phyloP scores from a whole-genome alignment of 2,329 filamentous ascomycete genomes.

The Fusarium mexicanum region DNA sequence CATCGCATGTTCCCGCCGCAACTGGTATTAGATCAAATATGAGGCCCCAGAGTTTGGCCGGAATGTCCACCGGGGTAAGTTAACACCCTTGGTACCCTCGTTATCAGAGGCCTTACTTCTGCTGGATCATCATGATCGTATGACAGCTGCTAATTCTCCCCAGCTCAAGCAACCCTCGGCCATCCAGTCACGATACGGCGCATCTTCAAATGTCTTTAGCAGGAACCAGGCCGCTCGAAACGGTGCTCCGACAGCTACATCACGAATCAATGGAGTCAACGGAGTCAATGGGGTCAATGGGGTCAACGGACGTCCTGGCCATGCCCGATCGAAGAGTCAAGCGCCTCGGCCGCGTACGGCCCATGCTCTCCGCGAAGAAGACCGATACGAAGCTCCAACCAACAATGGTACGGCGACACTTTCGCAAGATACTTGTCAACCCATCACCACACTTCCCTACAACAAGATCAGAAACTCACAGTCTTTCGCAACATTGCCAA shows the following conservation, averaged over 20 bases:
- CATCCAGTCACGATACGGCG: slow-evolving; percentile 51
- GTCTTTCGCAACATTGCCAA: slow-evolving; percentile 42
- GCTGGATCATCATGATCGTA: background rate
- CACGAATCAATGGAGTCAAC: slow-evolving; percentile 55
- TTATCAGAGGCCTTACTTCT: background rate
- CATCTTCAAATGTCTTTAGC: slow-evolving; percentile 59
- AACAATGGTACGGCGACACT: slow-evolving; percentile 50
- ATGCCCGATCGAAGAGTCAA: slow-evolving; percentile 55
- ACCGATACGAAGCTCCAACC: slow-evolving; percentile 49
- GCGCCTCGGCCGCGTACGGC: slow-evolving; percentile 51
- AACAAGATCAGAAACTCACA: slow-evolving; percentile 42
- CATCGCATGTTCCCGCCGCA: slow-evolving; percentile 51
- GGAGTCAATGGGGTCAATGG: slow-evolving; percentile 24
- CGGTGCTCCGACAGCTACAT: slow-evolving; percentile 58
- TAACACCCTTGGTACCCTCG: background rate
- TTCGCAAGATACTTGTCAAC: slow-evolving; percentile 14
- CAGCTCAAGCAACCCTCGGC: slow-evolving; percentile 50
- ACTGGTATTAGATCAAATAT: slow-evolving; percentile 54
- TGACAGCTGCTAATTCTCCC: slow-evolving; percentile 6
- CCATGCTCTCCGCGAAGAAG: slow-evolving; percentile 53
- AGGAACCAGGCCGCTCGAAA: slow-evolving; percentile 67
- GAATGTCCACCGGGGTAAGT: slow-evolving; percentile 46
- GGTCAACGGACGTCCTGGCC: slow-evolving; percentile 57
- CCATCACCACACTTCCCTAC: slow-evolving; percentile 30
- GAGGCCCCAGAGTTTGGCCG: slow-evolving; percentile 55